Percentiles rank a stretch among this genome's conserved stretches.
Evolutionary conservation across 2,329 filamentous ascomycete genomes (phyloP).

Genomic region (Leptosphaerulina australis): DNA sequence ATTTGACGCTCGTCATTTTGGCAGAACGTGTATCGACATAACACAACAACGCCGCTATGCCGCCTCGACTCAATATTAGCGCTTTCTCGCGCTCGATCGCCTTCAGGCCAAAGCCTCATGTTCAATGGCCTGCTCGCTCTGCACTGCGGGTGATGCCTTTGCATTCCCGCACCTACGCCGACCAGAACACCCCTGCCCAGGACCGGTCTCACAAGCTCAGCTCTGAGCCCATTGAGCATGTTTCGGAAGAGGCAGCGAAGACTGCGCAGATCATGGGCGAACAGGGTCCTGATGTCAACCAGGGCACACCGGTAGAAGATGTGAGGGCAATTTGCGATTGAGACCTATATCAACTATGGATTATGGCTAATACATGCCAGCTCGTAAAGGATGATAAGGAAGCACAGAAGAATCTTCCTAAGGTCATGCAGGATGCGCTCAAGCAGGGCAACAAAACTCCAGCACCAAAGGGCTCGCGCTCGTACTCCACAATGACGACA

Average conservation of each 20-base stretch:
- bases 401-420: conserved; percentile 66
- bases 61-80: conserved; percentile 47
- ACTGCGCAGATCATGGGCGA: conserved; percentile 64
- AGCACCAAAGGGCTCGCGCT: conserved; percentile 54
- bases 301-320: conserved; percentile 71
- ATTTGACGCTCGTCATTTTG: conserved; percentile 30
- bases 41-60: conserved; percentile 41
- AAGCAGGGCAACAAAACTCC: conserved; percentile 53
- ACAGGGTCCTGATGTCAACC: conserved; percentile 65
- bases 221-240: conserved; percentile 58
- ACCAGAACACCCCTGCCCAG: conserved; percentile 40
- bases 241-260: conserved; percentile 69
- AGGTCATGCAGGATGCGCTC: conserved; percentile 68
- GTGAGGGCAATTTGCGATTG: conserved; percentile 46
- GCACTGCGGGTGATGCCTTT: conserved; percentile 28
- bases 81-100: conserved; percentile 41
- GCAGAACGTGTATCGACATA: conserved; percentile 13
- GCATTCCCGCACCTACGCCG: conserved; percentile 41
- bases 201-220: conserved; percentile 41
- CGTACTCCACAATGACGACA: conserved; percentile 61
- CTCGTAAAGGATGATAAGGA: conserved; percentile 68
- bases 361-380: conserved; percentile 48
- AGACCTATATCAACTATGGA: background rate
- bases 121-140: conserved; percentile 39
- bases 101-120: conserved; percentile 36